Evolutionary conservation across 129 eudicot genomes (phyloP).

Genomic region (Kitagawia praeruptora): DNA sequence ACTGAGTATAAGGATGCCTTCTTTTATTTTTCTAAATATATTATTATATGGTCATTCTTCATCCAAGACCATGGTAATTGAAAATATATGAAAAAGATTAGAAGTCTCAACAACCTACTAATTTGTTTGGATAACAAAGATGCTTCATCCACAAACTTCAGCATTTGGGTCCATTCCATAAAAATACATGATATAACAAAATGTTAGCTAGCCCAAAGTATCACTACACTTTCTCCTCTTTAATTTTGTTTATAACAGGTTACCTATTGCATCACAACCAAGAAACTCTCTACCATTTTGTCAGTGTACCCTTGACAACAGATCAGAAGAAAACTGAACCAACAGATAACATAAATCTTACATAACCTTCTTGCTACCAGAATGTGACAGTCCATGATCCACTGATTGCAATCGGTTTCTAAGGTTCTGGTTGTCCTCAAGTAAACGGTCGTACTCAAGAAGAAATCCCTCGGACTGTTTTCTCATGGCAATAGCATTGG

Average conservation of each 20-base stretch:
- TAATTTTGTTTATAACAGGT: neutral
- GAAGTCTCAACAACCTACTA: neutral
- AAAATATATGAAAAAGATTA: neutral
- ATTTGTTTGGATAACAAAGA: neutral
- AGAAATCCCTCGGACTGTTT: conserved; percentile 89
- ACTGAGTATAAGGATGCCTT: neutral
- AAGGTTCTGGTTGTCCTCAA: conserved; percentile 77
- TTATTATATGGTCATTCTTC: neutral
- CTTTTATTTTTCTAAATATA: too few relatives aligned
- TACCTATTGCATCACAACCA: neutral
- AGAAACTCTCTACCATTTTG: neutral
- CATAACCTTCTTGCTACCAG: conserved; percentile 38
- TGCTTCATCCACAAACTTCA: neutral
- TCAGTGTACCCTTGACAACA: neutral
- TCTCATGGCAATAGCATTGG: conserved; percentile 53
- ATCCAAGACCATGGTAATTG: neutral
- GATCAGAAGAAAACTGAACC: neutral
- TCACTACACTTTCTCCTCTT: neutral
- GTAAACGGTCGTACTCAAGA: conserved; percentile 78
- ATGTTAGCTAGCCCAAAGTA: neutral
- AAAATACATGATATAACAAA: neutral
- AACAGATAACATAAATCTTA: neutral
- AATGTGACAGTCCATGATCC: conserved; percentile 28
- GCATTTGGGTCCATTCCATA: neutral
- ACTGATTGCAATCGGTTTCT: conserved; percentile 54